These are phyloP conservation scores for Trichocomaceae sp. DNA, from an alignment of 2,329 filamentous ascomycete species.

Conservation along the genomic window DNA sequence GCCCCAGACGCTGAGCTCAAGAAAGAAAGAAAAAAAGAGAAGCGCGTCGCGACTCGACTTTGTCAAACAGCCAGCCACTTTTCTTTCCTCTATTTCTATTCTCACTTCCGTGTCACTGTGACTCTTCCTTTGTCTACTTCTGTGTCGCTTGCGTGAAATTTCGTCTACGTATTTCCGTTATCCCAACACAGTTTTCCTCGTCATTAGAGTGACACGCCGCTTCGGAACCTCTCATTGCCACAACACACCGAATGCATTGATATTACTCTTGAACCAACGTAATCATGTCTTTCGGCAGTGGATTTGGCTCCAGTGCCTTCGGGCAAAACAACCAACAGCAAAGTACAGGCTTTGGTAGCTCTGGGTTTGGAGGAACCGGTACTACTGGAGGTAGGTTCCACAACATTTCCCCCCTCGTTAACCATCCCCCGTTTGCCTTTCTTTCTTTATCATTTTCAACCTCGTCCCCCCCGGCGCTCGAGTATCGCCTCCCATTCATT, in stretches of 20 bases:
- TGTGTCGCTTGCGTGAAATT: not conserved
- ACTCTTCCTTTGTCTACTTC: not conserved
- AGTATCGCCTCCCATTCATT: slow-evolving; percentile 11
- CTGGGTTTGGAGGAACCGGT: slow-evolving; percentile 28
- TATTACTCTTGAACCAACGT: slow-evolving; percentile 20
- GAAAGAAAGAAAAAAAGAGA: not conserved
- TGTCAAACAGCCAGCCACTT: not conserved
- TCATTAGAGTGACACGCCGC: not conserved
- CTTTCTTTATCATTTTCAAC: slow-evolving; percentile 1
- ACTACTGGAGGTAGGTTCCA: slow-evolving; percentile 34
- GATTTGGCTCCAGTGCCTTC: slow-evolving; percentile 50
- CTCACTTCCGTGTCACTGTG: not conserved
- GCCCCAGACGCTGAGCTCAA: slow-evolving; percentile 5
- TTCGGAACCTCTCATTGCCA: not conserved
- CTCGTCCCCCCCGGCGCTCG: slow-evolving; percentile 2
- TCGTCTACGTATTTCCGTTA: not conserved
- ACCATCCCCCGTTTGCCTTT: not conserved
- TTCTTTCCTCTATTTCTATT: not conserved
- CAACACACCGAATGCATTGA: slow-evolving; percentile 25
- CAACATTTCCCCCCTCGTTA: not conserved
- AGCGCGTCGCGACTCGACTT: slow-evolving; percentile 11
- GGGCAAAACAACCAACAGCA: slow-evolving; percentile 48
- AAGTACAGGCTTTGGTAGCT: slow-evolving; percentile 36
- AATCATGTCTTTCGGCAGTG: slow-evolving; percentile 35
- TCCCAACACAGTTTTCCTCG: not conserved